Evolutionary conservation across 2,329 filamentous ascomycete genomes (phyloP).

Genomic region (Cladosporium sp.): DNA sequence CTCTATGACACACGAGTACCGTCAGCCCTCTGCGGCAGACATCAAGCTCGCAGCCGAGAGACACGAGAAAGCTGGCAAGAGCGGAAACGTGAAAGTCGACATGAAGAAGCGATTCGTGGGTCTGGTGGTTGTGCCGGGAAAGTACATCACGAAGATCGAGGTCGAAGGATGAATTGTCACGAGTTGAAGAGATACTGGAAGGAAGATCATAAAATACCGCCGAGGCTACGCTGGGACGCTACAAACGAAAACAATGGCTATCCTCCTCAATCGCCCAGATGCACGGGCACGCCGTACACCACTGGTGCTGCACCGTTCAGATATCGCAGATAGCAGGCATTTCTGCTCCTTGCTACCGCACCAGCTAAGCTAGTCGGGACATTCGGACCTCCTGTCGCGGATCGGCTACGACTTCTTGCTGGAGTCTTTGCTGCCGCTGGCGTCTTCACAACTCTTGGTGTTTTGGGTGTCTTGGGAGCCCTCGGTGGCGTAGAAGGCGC

Average conservation of each 20-base stretch:
- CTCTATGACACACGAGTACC: conserved; percentile 83
- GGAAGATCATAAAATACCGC: neutral
- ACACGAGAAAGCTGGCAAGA: conserved; percentile 32
- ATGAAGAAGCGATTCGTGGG: conserved; percentile 87
- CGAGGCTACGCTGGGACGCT: conserved; percentile 1
- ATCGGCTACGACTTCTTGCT: conserved; percentile 28
- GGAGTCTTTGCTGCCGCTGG: conserved; percentile 33
- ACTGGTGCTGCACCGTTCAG: conserved; percentile 91
- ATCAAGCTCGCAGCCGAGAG: conserved; percentile 40
- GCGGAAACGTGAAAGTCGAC: conserved; percentile 57
- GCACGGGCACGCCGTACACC: conserved; percentile 93
- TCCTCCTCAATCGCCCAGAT: conserved; percentile 52
- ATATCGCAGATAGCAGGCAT: conserved; percentile 83
- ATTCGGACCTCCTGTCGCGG: conserved; percentile 22
- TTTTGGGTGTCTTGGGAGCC: conserved; percentile 36
- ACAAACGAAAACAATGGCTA: conserved; percentile 9
- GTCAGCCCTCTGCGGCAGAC: conserved; percentile 59
- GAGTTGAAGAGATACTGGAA: neutral
- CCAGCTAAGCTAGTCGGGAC: conserved; percentile 63
- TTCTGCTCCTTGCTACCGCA: conserved; percentile 73
- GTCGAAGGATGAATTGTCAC: conserved; percentile 57
- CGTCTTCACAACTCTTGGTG: conserved; percentile 36
- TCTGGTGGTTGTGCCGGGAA: conserved; percentile 82
- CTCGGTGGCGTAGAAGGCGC: conserved; percentile 33
- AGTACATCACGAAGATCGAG: conserved; percentile 84